Evolutionary conservation across 1,284 basidiomycete genomes (phyloP), one percentile per base, ranked within the genome.

Genomic region (Ustilago curta): DNA sequence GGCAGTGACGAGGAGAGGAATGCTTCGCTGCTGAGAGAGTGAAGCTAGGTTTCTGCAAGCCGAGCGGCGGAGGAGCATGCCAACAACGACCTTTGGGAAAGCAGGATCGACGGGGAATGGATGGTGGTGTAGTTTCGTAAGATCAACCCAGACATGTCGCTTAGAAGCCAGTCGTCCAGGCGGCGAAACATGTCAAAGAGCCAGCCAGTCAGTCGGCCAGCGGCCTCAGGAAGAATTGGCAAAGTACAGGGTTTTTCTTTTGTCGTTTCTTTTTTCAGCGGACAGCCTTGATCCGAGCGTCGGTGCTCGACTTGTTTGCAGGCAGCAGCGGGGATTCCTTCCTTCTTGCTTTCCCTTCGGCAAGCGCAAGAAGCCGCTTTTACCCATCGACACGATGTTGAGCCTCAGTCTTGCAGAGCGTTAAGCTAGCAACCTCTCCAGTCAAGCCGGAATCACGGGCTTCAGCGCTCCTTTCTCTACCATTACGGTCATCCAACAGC

Each of bases 1-100:
- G 52, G 61, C 42, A 32, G 50, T 11, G 43, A 56, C 31, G 55
- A 53, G 43, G 25, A 50, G 39, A 27, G 43, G 49, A 37, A 51
- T 57, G 68, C 61, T 70, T 58, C 59, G 65, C 70, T 73, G 60
- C 65, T 68, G 59, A 49, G 59, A 60, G 58, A 69, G 61, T 47
- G 71, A 73, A 69, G 70, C 70, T 32, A 73, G 45, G n/a, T 64
- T 31, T 55, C 42, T 63, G 57, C 61, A 68, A 61, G 61, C 61
- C 61, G 59, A 60, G 47, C 66, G 71, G 66, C 71, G 71, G 62
- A 62, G 66, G 65, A 74, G 66, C 71, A 74, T 74, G 65, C 71
- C 71, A 69, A 74, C 62, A 54, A 70, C 58, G 35, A 37, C 35
- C 35, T 59, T 37, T 43, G 9, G 12, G 32, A 47, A 35, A 27